Evolutionary conservation across 208 protist genomes (phyloP).

Genomic region (Trypanosoma cruzi): DNA sequence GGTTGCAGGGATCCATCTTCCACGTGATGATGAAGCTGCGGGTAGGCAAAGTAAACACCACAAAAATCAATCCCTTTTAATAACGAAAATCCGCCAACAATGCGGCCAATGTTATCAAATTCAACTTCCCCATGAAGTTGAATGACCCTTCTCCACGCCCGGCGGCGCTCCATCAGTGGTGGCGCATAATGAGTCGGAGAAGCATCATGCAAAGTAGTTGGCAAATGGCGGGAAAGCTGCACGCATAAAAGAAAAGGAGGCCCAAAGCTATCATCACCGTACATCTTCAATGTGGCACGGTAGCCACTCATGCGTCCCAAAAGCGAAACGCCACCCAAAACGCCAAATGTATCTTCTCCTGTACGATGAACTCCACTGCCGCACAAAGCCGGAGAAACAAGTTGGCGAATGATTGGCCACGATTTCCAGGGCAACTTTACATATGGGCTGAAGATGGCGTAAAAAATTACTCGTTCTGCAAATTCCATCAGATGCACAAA

Average conservation of each 20-base stretch:
- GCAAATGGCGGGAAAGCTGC: constrained; percentile 31
- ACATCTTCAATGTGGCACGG: constrained; percentile 13
- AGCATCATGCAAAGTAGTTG: constrained; percentile 31
- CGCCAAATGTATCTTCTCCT: neutral
- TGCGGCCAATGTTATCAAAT: constrained; percentile 44
- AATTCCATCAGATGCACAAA: constrained; percentile 29
- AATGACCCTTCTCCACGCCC: constrained; percentile 24
- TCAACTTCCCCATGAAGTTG: constrained; percentile 12
- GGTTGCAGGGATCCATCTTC: constrained; percentile 19
- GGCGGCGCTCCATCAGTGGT: constrained; percentile 20
- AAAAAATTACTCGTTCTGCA: constrained; percentile 26
- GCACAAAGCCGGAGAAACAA: neutral
- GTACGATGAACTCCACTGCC: neutral
- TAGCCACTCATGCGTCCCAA: constrained; percentile 16
- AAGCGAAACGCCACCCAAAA: constrained; percentile 11
- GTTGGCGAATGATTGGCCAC: neutral
- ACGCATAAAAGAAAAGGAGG: constrained; percentile 23
- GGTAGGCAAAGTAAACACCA: constrained; percentile 71
- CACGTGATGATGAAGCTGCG: constrained; percentile 47
- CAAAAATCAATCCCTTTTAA: constrained; percentile 39
- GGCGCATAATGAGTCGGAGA: constrained; percentile 21
- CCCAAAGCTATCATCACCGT: constrained; percentile 14
- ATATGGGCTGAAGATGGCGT: constrained; percentile 19
- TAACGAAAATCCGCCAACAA: constrained; percentile 52
- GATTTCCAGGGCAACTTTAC: constrained; percentile 1